Conservation (phyloP, 345 rosid genomes). For the Cardiospermum halicacabum region DNA sequence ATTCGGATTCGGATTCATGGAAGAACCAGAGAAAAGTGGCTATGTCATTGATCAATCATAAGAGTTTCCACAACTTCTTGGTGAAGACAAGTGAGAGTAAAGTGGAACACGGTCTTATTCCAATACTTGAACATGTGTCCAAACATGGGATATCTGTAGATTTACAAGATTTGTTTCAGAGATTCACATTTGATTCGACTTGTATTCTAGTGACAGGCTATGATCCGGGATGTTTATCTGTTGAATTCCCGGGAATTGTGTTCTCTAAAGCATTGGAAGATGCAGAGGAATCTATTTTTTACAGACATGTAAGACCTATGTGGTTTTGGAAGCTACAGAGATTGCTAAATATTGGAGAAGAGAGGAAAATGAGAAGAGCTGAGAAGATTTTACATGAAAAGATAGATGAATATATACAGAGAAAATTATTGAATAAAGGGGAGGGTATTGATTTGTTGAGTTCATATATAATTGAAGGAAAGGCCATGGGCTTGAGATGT, state of each 20-base stretch:
- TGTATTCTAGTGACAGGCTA: constrained; percentile 37
- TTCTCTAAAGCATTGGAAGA: constrained; percentile 37
- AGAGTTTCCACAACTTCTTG: too few species aligned
- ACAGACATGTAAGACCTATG: constrained; percentile 19
- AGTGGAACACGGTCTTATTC: constrained; percentile 27
- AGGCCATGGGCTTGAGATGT: constrained; percentile 7
- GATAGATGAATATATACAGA: constrained; percentile 19
- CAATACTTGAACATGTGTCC: constrained; percentile 29
- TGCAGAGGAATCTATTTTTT: constrained; percentile 26
- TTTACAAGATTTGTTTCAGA: too few species aligned
- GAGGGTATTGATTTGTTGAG: constrained; percentile 29
- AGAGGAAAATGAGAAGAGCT: too few species aligned
- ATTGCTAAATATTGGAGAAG: constrained; percentile 29
- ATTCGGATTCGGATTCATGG: constrained; percentile 25
- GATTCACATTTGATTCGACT: constrained; percentile 25
- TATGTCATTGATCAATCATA: constrained; percentile 3
- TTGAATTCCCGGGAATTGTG: constrained; percentile 26
- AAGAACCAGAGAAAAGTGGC: constrained; percentile 25
- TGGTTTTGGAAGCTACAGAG: constrained; percentile 32
- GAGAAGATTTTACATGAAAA: too few species aligned
- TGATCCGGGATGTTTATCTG: constrained; percentile 38
- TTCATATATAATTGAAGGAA: constrained; percentile 22
- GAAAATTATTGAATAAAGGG: background rate
- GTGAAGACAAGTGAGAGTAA: constrained; percentile 17
- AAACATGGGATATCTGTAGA: background rate